A percentile compares a stretch with the other conserved stretches of the same genome.
These are phyloP conservation scores for Pseudomicrostroma phylloplanum DNA, from an alignment of 1,284 basidiomycete genomes.

Conservation along the genomic window DNA sequence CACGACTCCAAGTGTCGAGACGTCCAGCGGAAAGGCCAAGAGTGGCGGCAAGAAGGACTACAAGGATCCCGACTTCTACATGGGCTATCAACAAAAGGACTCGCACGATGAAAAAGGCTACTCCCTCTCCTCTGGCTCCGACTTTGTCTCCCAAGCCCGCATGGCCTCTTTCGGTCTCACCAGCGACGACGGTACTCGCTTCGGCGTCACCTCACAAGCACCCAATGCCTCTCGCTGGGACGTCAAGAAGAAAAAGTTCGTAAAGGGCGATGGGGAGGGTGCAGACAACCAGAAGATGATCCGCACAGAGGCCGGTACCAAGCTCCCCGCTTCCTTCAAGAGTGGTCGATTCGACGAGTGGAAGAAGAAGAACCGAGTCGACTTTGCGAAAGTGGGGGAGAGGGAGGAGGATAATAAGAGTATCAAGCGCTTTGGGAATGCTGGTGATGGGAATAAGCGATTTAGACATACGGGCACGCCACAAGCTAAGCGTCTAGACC, in stretches of 20 bases:
- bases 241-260: constrained; percentile 91
- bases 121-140: constrained; percentile 45
- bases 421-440: constrained; percentile 24
- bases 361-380: constrained; percentile 69
- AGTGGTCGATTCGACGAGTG: constrained; percentile 92
- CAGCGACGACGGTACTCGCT: constrained; percentile 64
- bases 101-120: constrained; percentile 74
- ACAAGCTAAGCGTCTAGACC: constrained; percentile 29
- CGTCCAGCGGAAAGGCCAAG: constrained; percentile 8
- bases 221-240: constrained; percentile 71
- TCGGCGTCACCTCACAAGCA: constrained; percentile 43
- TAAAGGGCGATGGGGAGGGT: constrained; percentile 74
- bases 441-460: constrained; percentile 53
- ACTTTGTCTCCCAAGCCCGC: constrained; percentile 75
- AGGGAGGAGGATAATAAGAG: constrained; percentile 54
- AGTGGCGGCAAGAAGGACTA: constrained; percentile 53
- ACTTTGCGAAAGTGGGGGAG: constrained; percentile 75
- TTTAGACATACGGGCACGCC: constrained; percentile 34
- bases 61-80: constrained; percentile 80
- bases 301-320: constrained; percentile 81
- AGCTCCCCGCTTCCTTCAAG: constrained; percentile 86
- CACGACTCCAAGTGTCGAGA: constrained; percentile 2
- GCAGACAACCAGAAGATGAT: constrained; percentile 93
- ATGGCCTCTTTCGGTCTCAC: constrained; percentile 75
- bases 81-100: constrained; percentile 82